These are phyloP conservation scores for Pythium oligandrum DNA, from an alignment of 352 stramenopile genomes.

Conservation along the genomic window DNA sequence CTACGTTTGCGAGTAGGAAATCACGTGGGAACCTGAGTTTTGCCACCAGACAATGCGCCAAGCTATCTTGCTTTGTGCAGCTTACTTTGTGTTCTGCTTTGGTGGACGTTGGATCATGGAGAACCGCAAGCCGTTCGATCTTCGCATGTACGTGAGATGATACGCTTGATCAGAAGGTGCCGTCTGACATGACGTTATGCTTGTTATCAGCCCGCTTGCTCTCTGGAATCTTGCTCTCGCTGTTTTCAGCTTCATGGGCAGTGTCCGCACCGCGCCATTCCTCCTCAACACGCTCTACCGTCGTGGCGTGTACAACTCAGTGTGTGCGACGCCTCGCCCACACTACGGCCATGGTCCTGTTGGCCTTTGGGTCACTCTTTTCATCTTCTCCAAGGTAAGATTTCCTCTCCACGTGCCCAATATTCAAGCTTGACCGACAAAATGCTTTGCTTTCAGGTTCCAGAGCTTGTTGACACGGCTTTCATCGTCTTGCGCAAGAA, in stretches of 20 bases:
- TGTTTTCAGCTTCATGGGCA: constrained; percentile 78
- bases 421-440: too few species aligned
- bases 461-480: constrained; percentile 94
- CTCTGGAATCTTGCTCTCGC: constrained; percentile 79
- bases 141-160: constrained; percentile 48
- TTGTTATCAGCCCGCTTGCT: constrained; percentile 42
- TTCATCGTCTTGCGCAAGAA: constrained; percentile 98
- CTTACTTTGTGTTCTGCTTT: constrained; percentile 78
- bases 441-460: constrained; percentile 27
- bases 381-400: constrained; percentile 86
- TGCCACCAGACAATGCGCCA: constrained; percentile 61
- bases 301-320: constrained; percentile 76
- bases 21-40: constrained; percentile 65
- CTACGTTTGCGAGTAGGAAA: constrained; percentile 22
- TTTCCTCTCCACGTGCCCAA: background rate
- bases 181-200: constrained; percentile 6
- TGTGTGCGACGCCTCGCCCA: constrained; percentile 61
- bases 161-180: constrained; percentile 1
- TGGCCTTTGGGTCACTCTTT: constrained; percentile 75
- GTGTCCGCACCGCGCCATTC: constrained; percentile 69
- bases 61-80: constrained; percentile 50
- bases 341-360: constrained; percentile 70
- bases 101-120: constrained; percentile 72
- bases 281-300: constrained; percentile 78
- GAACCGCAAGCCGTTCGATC: constrained; percentile 72